Base-by-base conservation (phyloP, 2,329 filamentous ascomycete genomes). In the Parastagonospora nodorum region DNA sequence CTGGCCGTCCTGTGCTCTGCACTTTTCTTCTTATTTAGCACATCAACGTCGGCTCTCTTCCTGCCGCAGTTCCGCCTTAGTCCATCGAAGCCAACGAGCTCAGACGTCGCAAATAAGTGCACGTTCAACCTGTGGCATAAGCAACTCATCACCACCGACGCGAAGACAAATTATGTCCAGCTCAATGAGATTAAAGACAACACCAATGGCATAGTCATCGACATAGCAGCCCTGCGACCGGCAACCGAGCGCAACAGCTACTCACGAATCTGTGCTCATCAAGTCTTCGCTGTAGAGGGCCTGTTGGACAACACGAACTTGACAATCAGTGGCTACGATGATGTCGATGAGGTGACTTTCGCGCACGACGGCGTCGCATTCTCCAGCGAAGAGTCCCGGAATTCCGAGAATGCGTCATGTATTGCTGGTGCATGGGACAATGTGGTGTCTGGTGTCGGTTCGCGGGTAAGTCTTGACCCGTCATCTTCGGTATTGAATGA, bases 61-160 rank as follows among this genome's bases (percentile, higher is more conserved):
- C 37, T 45, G 45, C 43, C 44, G 36, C 30, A 45, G 33, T 9
- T 48, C 39, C 36, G 24, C 36, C 16, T 50, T 7, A 14, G 19
- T 28, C 43, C 41, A 24, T 33, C 42, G 9, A n/a, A 33, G 15
- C 12, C 35, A n/a, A 5, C 43, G 8, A 9, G 33, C 12, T 29
- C 28, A 15, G 16, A 24, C 4, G 42, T 53, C 8, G 32, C 35
- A 2, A 16, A 53, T 5, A 53, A 55, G 42, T 64, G 61, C 50
- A 62, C 55, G 0, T 62, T 62, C 43, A 55, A 45, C 15, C 50
- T 62, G 32, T 57, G 37, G 37, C 61, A 64, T 19, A 60, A 55
- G 28, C 59, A 59, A 42, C 10, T 51, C 32, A 33, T 30, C 16
- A 30, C 12, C 16, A 14, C 28, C n/a, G 5, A 38, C 31, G 5